Percentiles rank a stretch among this genome's conserved stretches.
phyloP scores from a whole-genome alignment of 176 grass and related monocot species.

The Hordeum vulgare region MorexV3_pseudomolecules_assembly NC_058523.1:550517523-550518022 shows the following conservation, averaged over 20 bases:
- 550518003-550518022: too few relatives aligned
- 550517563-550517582: too few relatives aligned
- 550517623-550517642: too few relatives aligned
- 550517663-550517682: background rate
- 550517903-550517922: background rate
- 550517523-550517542: too few relatives aligned
- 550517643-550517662: background rate
- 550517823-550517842: background rate
- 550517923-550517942: too few relatives aligned
- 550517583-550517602: too few relatives aligned
- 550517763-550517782: background rate
- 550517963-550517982: background rate
- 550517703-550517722: background rate
- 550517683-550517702: background rate
- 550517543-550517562: too few relatives aligned
- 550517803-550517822: background rate
- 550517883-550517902: background rate
- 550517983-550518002: too few relatives aligned
- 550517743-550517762: background rate
- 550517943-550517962: background rate
- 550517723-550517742: background rate
- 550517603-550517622: too few relatives aligned
- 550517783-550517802: background rate
- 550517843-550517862: background rate
- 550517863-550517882: background rate